Conservation (phyloP, 192 early-diverging fungal species). For the Backusella tuberculispora region DNA sequence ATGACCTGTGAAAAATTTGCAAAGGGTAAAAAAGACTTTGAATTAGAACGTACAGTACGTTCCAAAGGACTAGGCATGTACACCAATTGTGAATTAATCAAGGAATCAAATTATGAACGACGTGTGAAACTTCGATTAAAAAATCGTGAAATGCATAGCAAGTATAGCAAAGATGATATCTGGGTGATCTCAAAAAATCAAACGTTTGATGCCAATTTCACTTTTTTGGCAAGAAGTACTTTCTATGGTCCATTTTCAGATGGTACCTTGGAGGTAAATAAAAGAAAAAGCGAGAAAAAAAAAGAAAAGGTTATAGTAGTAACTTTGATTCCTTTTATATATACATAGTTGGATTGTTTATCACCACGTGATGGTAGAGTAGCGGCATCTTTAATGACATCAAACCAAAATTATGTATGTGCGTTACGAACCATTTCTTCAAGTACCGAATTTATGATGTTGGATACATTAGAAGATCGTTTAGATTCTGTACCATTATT, state of each 20-base stretch:
- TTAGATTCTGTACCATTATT: constrained; percentile 46
- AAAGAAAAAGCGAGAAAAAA: background rate
- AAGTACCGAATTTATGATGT: constrained; percentile 59
- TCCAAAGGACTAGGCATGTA: constrained; percentile 36
- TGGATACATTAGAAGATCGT: constrained; percentile 42
- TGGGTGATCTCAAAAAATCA: constrained; percentile 50
- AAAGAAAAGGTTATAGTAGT: background rate
- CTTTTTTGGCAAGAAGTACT: constrained; percentile 51
- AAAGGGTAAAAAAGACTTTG: constrained; percentile 22
- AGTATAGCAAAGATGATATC: constrained; percentile 52
- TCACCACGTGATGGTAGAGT: constrained; percentile 43
- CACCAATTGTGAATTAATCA: constrained; percentile 12
- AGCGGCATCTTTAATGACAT: constrained; percentile 29
- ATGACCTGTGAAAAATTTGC: constrained; percentile 19
- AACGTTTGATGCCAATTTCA: constrained; percentile 44
- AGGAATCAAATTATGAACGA: constrained; percentile 20
- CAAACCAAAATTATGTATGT: constrained; percentile 24
- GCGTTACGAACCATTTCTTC: constrained; percentile 48
- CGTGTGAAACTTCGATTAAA: constrained; percentile 38
- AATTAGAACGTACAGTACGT: constrained; percentile 26
- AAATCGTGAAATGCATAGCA: constrained; percentile 47
- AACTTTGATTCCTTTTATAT: background rate
- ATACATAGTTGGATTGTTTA: constrained; percentile 44
- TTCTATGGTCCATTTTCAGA: constrained; percentile 51
- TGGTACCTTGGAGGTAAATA: constrained; percentile 43